Base-by-base conservation (phyloP, 495 filamentous ascomycete species). In the Terfezia boudieri region DNA sequence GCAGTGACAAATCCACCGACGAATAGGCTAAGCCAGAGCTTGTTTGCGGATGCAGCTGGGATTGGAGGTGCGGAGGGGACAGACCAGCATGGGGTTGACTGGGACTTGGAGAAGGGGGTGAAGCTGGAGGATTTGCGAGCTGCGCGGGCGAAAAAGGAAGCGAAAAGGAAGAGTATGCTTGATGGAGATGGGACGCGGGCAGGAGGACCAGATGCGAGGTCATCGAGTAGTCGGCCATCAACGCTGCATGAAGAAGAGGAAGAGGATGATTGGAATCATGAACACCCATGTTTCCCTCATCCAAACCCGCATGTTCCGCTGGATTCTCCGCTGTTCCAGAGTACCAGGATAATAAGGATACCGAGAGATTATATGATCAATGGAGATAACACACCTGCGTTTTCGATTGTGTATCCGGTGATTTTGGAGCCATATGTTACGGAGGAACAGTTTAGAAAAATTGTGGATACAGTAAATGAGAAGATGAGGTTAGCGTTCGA, bases 381-480 rank as follows among this genome's bases (percentile, higher is more conserved):
- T 46, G 92, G 87, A 6, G 90, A 99, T 65, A 70, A 94, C n/a
- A 86, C 87, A 8, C 90, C 90, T 16, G 62, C 62, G 9, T 95
- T 87, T 62, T 87, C 84, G 8, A 94, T 94, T 58, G 74, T 94
- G 0, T 99, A 96, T 59, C 90, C 90, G 0, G 90, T 96, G 59
- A 92, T 96, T 54, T 70, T 99, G 11, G 86, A 93, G 57, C 84
- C 48, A 72, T 51, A 83, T 5, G 66, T 90, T 5, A 77, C 82
- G 16, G 84, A 90, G 59, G 74, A 79, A 54, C 83, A 86, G 60
- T 95, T 94, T 62, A 77, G 89, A 8, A 71, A 67, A n/a, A 68
- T 94, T 32, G 78, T 94, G 22, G 75, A 81, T 37, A 79, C 74
- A 53, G 73, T 94, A 9, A 94, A 95, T 58, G 69, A 74, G 9